These are phyloP conservation scores for Venustampulla echinocandica DNA, from an alignment of 495 filamentous ascomycete genomes.

Conservation along the genomic window DNA sequence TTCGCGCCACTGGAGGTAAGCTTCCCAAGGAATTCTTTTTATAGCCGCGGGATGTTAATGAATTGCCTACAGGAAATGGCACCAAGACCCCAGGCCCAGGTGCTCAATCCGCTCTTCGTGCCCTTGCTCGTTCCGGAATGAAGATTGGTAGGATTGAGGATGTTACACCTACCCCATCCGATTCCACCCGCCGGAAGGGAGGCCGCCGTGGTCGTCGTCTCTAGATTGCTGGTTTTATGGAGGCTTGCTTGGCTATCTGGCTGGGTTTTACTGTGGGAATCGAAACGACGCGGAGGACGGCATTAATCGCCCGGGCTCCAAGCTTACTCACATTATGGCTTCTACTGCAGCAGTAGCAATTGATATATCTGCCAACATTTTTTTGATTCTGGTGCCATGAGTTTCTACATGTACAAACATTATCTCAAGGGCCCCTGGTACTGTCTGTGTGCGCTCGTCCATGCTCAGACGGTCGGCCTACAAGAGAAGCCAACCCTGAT, in stretches of 20 bases:
- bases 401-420: not conserved
- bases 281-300: slow-evolving; percentile 65
- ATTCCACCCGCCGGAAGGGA: slow-evolving; percentile 98
- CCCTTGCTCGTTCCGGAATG: slow-evolving; percentile 97
- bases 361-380: not conserved
- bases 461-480: not conserved
- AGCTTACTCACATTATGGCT: slow-evolving; percentile 41
- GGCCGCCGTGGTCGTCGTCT: slow-evolving; percentile 99
- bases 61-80: slow-evolving; percentile 62
- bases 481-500: too few species aligned
- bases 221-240: slow-evolving; percentile 33
- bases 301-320: slow-evolving; percentile 57
- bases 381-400: not conserved
- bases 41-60: slow-evolving; percentile 6
- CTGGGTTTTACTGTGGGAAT: slow-evolving; percentile 46
- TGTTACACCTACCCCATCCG: slow-evolving; percentile 96
- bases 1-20: slow-evolving; percentile 94
- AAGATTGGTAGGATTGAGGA: slow-evolving; percentile 99
- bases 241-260: slow-evolving; percentile 25
- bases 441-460: not conserved
- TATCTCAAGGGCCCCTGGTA: too few species aligned
- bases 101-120: slow-evolving; percentile 97
- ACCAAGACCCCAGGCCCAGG: slow-evolving; percentile 99
- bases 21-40: not conserved
- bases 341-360: slow-evolving; percentile 38